Percentiles rank a stretch among this genome's conserved stretches.
These are phyloP conservation scores for Diaporthe humulicola DNA, from an alignment of 2,329 filamentous ascomycete genomes.

Conservation along the genomic window DNA sequence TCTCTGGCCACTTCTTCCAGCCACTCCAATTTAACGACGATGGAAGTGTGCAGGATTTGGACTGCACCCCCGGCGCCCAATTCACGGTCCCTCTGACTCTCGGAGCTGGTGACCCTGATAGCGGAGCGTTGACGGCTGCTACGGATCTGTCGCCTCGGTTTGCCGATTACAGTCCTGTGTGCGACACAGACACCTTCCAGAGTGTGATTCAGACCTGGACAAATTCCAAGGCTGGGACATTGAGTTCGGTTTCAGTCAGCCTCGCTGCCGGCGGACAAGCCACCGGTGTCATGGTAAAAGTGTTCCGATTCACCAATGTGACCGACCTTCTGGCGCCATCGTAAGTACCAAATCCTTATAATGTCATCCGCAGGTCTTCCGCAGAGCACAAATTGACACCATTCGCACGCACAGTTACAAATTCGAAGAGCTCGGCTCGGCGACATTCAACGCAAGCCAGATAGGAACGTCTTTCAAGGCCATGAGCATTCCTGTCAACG, in stretches of 20 bases:
- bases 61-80: slow-evolving; percentile 23
- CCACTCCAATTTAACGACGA: slow-evolving; percentile 32
- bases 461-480: slow-evolving; percentile 34
- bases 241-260: slow-evolving; percentile 28
- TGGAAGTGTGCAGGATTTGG: slow-evolving; percentile 31
- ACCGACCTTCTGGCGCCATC: slow-evolving; percentile 24
- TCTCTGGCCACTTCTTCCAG: slow-evolving; percentile 35
- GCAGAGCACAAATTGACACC: not conserved
- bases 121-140: slow-evolving; percentile 23
- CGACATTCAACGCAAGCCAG: slow-evolving; percentile 29
- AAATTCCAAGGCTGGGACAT: slow-evolving; percentile 27
- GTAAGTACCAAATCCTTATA: not conserved
- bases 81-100: slow-evolving; percentile 6
- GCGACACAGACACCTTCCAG: slow-evolving; percentile 31
- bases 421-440: slow-evolving; percentile 31
- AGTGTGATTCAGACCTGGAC: slow-evolving; percentile 34
- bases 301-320: slow-evolving; percentile 27
- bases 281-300: not conserved
- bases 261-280: slow-evolving; percentile 28
- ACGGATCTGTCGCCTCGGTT: slow-evolving; percentile 27
- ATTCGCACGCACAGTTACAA: not conserved
- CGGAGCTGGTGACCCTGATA: slow-evolving; percentile 18
- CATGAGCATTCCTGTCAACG: slow-evolving; percentile 16
- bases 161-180: slow-evolving; percentile 28
- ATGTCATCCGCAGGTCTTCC: too few species aligned